Base-by-base conservation (phyloP, 805 yeast species). In the Wickerhamomyces ciferrii region DNA sequence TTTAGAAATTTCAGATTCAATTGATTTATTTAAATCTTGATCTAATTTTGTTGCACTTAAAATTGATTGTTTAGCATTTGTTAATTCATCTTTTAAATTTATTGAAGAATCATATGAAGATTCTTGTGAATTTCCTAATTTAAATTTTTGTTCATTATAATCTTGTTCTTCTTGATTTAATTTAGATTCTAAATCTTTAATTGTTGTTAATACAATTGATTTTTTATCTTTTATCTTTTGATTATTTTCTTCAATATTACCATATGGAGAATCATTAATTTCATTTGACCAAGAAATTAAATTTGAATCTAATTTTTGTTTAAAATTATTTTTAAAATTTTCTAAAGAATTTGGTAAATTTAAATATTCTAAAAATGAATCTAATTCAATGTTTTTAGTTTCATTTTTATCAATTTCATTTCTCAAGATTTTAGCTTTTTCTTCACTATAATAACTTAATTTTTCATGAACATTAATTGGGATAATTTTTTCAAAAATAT, bases 381-480 rank as follows among this genome's bases (percentile, higher is more conserved):
- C 65, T 42, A 85, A 73, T 59, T 91, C 94, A 62, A 87, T 86
- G 56, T 88, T 80, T 0, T 96, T 84, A 10, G 90, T 76, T 47
- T 87, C 91, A 20, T 81, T 76, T 49, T 75, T 75, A 49, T 91
- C 97, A 40, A 82, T 73, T 58, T 88, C 90, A 39, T 70, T 74
- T 56, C 98, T 76, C 41, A 89, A 65, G 34, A 87, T 66, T 51
- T 77, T 81, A 0, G 96, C 92, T 63, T 88, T 86, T 60, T 87
- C 90, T 61, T 92, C 99, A 0, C 96, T 85, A 62, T 94, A 94
- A 51, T 83, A 71, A 51, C 96, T 87, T 44, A 88, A 78, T 55
- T 86, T 81, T 65, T 92, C 96, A 59, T 90, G 96, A 18, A 92
- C 89, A 31, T 82, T 78, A 59, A 90, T 71, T 2, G 98, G 98